Evolutionary conservation across 2,329 filamentous ascomycete species (phyloP), one percentile per base, ranked within the genome.

Genomic region (Cyphellophora europaea): DNA sequence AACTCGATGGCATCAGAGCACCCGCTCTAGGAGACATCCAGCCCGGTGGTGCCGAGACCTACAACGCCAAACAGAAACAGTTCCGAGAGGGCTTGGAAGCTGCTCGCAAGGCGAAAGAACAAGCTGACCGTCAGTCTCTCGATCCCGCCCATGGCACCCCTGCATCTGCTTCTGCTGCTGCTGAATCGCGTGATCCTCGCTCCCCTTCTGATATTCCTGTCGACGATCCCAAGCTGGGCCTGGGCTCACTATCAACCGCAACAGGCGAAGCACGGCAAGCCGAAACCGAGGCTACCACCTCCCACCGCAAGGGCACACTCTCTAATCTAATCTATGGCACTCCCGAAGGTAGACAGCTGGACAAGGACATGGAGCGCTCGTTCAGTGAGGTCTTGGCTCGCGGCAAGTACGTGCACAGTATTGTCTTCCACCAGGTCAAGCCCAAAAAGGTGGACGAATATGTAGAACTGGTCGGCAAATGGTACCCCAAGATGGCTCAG

Each of bases 341-440:
- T 11, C 87, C 91, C 54, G 89, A 96, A 62, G 91, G 88, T 19
- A 79, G 88, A 42, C 83, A 94, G 65, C 76, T 95, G 57, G 91
- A 98, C 54, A 82, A 84, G 45, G 89, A 96, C 64, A 89, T 98
- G 54, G 87, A 96, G 66, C 79, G 88, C 39, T 93, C 84, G 56
- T 98, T 96, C 66, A 93, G 84, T 33, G 88, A 95, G 60, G 84
- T 96, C 29, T 69, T 98, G 30, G 91, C 91, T 15, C 76, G 91
- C 47, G 91, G 91, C 55, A 98, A 98, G 66, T 98, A 98, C 54
- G 88, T 98, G 36, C 91, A 98, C 63, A 93, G 87, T 30, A 95
- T 98, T 58, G 87, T 94, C 40, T 86, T 94, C 55, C 91, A 98
- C 66, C 77, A 93, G 43, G 91, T 98, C 47, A 87, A 93, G 65